Percentiles rank a stretch among this genome's conserved stretches.
Conservation (phyloP, 2,329 filamentous ascomycete species). For the Phaeosphaeriaceae sp. region DNA sequence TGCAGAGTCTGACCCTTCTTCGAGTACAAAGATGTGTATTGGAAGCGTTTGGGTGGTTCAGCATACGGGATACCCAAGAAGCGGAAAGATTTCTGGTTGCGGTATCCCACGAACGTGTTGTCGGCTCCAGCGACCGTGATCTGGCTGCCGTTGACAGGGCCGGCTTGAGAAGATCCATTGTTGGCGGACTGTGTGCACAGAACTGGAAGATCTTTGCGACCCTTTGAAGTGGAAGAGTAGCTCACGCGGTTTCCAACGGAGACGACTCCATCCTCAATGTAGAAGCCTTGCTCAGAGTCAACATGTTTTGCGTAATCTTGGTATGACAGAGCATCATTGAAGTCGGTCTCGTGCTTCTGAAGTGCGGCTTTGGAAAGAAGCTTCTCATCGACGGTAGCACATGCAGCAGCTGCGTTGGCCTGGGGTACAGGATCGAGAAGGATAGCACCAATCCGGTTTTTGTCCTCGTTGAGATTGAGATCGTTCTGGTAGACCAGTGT, state of each 20-base stretch:
- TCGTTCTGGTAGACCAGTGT: constrained; percentile 65
- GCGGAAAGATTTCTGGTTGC: constrained; percentile 60
- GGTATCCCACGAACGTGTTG: constrained; percentile 59
- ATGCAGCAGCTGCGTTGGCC: constrained; percentile 53
- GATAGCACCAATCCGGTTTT: constrained; percentile 61
- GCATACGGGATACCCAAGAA: constrained; percentile 59
- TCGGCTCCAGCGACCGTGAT: constrained; percentile 51
- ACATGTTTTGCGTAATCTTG: constrained; percentile 52
- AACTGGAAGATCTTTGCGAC: constrained; percentile 51
- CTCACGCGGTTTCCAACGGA: constrained; percentile 45
- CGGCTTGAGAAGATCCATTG: constrained; percentile 41
- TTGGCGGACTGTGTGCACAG: constrained; percentile 60
- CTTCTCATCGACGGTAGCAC: constrained; percentile 57
- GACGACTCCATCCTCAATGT: constrained; percentile 53
- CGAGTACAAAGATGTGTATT: constrained; percentile 58
- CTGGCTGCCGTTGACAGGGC: constrained; percentile 35
- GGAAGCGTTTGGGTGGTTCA: constrained; percentile 52
- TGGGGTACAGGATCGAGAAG: constrained; percentile 55
- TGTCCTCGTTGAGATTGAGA: constrained; percentile 61
- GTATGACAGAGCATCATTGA: constrained; percentile 56
- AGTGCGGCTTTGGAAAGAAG: constrained; percentile 54
- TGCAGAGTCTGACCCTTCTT: constrained; percentile 55
- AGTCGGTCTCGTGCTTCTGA: constrained; percentile 55
- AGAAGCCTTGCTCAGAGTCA: constrained; percentile 50
- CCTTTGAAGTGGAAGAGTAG: constrained; percentile 38